A percentile compares a stretch with the other conserved stretches of the same genome.
These are phyloP conservation scores for Corchorus capsularis DNA, from an alignment of 345 rosid genomes.

Conservation along the genomic window DNA sequence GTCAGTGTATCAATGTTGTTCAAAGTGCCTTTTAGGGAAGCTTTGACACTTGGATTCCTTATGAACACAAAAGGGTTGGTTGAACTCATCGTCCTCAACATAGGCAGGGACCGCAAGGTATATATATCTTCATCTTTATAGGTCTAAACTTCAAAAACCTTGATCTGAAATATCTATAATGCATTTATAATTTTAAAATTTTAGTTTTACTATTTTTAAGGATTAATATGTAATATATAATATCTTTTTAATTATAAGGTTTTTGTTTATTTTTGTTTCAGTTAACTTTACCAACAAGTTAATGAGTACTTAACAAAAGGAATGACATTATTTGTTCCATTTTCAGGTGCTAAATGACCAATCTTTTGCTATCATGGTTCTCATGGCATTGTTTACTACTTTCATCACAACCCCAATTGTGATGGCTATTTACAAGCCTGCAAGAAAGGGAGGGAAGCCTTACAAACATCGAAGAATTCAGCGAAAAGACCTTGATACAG, in stretches of 20 bases:
- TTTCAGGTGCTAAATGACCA: slow-evolving; percentile 59
- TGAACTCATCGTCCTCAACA: slow-evolving; percentile 56
- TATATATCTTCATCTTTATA: neutral
- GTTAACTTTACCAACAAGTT: too few species aligned
- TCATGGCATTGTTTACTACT: slow-evolving; percentile 71
- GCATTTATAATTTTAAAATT: too few species aligned
- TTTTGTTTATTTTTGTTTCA: too few species aligned
- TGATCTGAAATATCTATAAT: too few species aligned
- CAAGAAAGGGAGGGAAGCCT: slow-evolving; percentile 34
- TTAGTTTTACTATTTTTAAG: too few species aligned
- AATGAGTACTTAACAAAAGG: neutral
- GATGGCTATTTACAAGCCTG: slow-evolving; percentile 62
- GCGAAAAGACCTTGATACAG: slow-evolving; percentile 35
- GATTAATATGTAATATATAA: too few species aligned
- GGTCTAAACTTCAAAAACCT: too few species aligned
- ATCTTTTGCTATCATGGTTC: slow-evolving; percentile 55
- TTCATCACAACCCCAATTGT: slow-evolving; percentile 72
- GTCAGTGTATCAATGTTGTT: slow-evolving; percentile 51
- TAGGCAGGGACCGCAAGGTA: slow-evolving; percentile 59
- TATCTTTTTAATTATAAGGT: too few species aligned
- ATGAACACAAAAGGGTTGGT: slow-evolving; percentile 71
- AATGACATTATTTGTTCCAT: neutral
- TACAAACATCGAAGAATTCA: slow-evolving; percentile 43
- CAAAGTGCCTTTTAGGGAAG: slow-evolving; percentile 52
- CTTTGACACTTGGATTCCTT: slow-evolving; percentile 62